Percentiles rank a stretch among this genome's conserved stretches.
phyloP scores from a whole-genome alignment of 129 eudicot genomes.

The Tagetes patula region DNA sequence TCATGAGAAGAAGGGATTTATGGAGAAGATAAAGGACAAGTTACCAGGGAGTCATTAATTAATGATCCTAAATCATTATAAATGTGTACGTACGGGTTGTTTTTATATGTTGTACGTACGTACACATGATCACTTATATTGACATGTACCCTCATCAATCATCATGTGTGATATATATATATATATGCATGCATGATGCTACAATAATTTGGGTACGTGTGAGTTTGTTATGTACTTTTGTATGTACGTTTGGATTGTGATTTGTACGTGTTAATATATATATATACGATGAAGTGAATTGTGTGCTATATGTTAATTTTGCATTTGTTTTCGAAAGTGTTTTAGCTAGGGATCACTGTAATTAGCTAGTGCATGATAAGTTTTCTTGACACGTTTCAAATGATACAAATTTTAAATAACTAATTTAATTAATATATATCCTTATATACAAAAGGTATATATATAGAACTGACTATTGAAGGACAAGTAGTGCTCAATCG shows the following conservation, averaged over 20 bases:
- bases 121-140: neutral
- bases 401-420: no score
- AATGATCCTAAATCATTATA: neutral
- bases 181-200: slow-evolving; percentile 15
- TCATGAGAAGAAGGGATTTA: slow-evolving; percentile 54
- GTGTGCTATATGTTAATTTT: neutral
- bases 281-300: neutral
- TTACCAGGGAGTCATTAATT: slow-evolving; percentile 48
- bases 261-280: neutral
- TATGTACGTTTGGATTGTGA: slow-evolving; percentile 16
- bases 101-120: neutral
- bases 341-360: no score
- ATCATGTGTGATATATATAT: neutral
- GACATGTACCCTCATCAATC: neutral
- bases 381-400: no score
- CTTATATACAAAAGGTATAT: no score
- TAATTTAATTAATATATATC: no score
- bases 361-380: no score
- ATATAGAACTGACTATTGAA: no score
- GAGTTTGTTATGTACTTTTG: slow-evolving; percentile 5
- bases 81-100: neutral
- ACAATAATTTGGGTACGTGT: slow-evolving; percentile 23
- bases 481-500: no score
- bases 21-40: slow-evolving; percentile 73
- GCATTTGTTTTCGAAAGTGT: no score